Evolutionary conservation across 164 flowering plant species (phyloP).

Genomic region (Umbellularia californica): DNA sequence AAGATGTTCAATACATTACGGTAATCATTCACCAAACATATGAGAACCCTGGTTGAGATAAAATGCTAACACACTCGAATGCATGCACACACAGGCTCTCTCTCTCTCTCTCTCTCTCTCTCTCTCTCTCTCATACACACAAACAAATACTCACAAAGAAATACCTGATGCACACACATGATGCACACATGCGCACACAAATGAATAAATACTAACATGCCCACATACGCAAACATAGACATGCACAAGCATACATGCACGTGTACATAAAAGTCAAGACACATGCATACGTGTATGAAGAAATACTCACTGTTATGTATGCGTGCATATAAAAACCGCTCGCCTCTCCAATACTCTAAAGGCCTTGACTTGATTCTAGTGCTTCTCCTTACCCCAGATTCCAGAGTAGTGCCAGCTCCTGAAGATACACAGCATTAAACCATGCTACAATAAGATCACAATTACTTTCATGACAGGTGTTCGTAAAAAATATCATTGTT

Average conservation of each 20-base stretch:
- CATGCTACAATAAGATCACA: neutral
- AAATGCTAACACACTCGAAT: no score
- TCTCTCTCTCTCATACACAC: no score
- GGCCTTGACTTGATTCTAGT: constrained; percentile 67
- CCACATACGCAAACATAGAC: no score
- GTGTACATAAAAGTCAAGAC: no score
- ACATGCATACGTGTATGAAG: no score
- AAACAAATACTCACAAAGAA: neutral
- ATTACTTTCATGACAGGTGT: neutral
- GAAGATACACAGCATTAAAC: constrained; percentile 2
- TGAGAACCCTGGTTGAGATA: neutral
- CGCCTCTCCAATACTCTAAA: constrained; percentile 82
- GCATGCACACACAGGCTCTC: neutral
- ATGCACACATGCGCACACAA: no score
- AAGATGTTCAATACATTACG: no score
- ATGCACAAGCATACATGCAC: no score
- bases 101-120: no score
- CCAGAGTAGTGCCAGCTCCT: constrained; percentile 58
- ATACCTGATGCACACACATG: no score
- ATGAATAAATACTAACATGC: no score
- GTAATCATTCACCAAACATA: no score
- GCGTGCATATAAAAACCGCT: constrained; percentile 67
- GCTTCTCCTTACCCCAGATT: constrained; percentile 64
- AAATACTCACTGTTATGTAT: constrained; percentile 58
- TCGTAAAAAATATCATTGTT: neutral